Percentiles rank a stretch among this genome's conserved stretches.
These are phyloP conservation scores for Lyophyllum atratum DNA, from an alignment of 768 basidiomycete species.

Conservation along the genomic window DNA sequence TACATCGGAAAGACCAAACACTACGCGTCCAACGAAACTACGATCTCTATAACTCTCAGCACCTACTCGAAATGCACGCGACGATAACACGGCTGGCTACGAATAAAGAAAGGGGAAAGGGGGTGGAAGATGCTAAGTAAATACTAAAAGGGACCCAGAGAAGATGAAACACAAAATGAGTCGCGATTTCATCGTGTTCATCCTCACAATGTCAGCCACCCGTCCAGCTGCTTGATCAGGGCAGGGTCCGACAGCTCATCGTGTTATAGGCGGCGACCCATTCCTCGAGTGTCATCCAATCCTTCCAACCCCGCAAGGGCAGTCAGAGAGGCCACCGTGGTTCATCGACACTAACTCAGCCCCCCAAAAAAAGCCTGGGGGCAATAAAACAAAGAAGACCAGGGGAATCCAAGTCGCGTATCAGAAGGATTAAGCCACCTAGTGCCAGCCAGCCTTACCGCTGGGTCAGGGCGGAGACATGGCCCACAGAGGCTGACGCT, in stretches of 20 bases:
- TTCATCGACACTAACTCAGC: background rate
- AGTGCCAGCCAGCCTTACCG: background rate
- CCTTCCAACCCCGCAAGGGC: background rate
- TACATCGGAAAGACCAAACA: too few relatives aligned
- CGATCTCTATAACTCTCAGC: too few relatives aligned
- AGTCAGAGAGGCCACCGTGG: background rate
- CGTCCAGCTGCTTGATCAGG: background rate
- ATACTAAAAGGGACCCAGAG: background rate
- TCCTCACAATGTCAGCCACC: background rate
- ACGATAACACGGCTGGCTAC: background rate
- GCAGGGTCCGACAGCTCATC: background rate
- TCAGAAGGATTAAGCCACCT: background rate
- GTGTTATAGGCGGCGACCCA: background rate
- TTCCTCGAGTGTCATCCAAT: background rate
- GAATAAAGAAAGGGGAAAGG: background rate
- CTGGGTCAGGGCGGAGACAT: background rate
- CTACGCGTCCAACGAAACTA: too few relatives aligned
- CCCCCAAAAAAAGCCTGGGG: background rate
- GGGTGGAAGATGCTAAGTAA: background rate
- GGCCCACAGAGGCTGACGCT: background rate
- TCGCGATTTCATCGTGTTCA: background rate
- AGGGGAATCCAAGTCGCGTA: background rate
- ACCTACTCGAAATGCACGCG: background rate
- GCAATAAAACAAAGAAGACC: background rate
- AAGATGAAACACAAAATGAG: background rate